Evolutionary conservation across 1,284 basidiomycete species (phyloP), one percentile per base, ranked within the genome.

Genomic region (Cryptococcus maquisensis): DNA sequence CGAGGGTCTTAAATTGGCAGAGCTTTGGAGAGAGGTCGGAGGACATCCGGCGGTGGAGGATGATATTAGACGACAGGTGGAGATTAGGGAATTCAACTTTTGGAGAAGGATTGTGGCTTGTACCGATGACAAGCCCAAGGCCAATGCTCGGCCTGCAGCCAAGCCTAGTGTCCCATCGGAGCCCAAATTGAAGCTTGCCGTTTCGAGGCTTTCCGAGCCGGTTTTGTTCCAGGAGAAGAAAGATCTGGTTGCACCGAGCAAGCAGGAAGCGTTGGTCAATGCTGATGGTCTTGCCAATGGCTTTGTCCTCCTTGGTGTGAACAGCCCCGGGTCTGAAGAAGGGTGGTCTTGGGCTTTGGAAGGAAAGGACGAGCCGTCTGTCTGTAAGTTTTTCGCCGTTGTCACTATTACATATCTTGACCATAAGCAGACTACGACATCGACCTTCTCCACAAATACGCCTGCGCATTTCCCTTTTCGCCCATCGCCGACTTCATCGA

Each of bases 381-480:
- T 90, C 12, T 82, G 87, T 90, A 67, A 64, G 83, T 69, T 21
- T 2, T 20, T 46, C n/a, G n/a, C n/a, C n/a, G 23, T 71, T 21
- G 52, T 43, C 55, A 47, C 36, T 13, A 51, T 38, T 32, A 38
- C 45, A 3, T 20, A 6, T 23, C 4, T 54, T 55, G 48, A 52
- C 61, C 28, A 20, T 6, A n/a, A 87, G 84, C 80, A 68, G 83
- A 80, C 35, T 88, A 91, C 67, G 85, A 86, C 55, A 76, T 82
- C 23, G 71, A 78, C 4, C 66, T 83, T 42, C 72, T 98, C 13
- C 81, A 81, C 54, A 81, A 83, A 61, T 93, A 84, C 70, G 80
- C 85, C 32, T 69, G 73, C 2, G 71, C 91, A 2, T 93, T 97
- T 69, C 88, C 90, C 0, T 60, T 72, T 2, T 80, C 81, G 1